Conservation (phyloP, 768 basidiomycete genomes). For the Tulasnella sp. region DNA sequence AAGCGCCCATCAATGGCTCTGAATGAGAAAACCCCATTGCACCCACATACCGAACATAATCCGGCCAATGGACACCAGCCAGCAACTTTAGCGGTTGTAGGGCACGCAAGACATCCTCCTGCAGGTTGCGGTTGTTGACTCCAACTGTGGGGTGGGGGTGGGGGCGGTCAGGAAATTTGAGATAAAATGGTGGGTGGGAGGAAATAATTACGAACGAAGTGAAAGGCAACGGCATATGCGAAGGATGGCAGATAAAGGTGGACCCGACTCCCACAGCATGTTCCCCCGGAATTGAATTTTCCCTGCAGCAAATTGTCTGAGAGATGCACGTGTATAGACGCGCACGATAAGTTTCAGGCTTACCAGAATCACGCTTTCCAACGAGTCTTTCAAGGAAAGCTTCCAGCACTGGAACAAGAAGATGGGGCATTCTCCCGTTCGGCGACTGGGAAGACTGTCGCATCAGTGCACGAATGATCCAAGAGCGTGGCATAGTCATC, state of each 20-base stretch:
- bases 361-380: background rate
- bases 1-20: background rate
- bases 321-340: background rate
- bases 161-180: too few relatives aligned
- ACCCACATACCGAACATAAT: background rate
- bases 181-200: background rate
- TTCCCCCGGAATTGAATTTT: background rate
- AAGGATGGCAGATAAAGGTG: background rate
- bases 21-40: too few relatives aligned
- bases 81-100: background rate
- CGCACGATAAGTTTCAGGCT: background rate
- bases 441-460: background rate
- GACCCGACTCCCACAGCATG: background rate
- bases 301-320: background rate
- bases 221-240: background rate
- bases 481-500: conserved; percentile 15
- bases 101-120: background rate
- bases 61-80: background rate
- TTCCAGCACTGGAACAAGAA: background rate
- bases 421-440: background rate
- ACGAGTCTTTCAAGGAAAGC: background rate
- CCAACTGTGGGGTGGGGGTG: background rate
- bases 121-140: background rate
- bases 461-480: conserved; percentile 6
- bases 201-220: background rate